phyloP scores from a whole-genome alignment of 2,329 filamentous ascomycete species.

The Cytospora mali region DNA sequence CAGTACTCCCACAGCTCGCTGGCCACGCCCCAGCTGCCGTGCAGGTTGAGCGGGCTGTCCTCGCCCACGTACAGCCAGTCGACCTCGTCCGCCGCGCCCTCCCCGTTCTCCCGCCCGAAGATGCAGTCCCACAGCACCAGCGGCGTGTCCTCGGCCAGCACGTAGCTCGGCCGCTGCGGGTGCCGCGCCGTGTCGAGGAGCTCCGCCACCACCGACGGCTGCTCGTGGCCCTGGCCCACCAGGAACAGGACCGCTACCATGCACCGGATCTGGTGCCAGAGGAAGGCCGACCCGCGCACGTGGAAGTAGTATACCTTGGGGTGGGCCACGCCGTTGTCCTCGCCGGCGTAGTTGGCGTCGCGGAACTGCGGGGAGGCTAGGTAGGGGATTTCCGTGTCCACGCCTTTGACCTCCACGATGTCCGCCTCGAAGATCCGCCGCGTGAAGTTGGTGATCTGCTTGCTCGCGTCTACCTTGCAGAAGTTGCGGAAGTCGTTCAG shows the following conservation, averaged over 20 bases:
- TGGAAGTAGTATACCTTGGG: constrained; percentile 85
- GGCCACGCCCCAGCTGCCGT: constrained; percentile 66
- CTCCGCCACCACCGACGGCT: constrained; percentile 69
- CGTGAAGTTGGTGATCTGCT: constrained; percentile 84
- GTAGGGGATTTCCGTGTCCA: constrained; percentile 58
- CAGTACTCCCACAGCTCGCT: constrained; percentile 81
- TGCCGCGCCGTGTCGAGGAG: constrained; percentile 73
- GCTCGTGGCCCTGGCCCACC: constrained; percentile 84
- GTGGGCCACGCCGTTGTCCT: constrained; percentile 30
- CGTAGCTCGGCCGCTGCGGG: constrained; percentile 80
- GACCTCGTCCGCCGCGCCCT: constrained; percentile 57
- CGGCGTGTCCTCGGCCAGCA: constrained; percentile 87
- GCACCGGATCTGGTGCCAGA: constrained; percentile 98
- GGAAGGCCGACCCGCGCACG: constrained; percentile 86
- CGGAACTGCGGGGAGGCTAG: constrained; percentile 51
- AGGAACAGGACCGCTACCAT: constrained; percentile 93
- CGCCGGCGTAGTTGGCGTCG: constrained; percentile 34
- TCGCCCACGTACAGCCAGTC: constrained; percentile 76
- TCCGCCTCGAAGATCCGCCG: constrained; percentile 78
- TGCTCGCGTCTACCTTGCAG: constrained; percentile 88
- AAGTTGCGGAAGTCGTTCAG: constrained; percentile 95
- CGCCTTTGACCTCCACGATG: constrained; percentile 69
- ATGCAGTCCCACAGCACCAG: constrained; percentile 96
- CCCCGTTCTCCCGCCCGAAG: constrained; percentile 51
- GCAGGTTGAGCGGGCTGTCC: constrained; percentile 59